phyloP scores from a whole-genome alignment of 2,329 filamentous ascomycete genomes.

The Calonectria ilicicola region DNA sequence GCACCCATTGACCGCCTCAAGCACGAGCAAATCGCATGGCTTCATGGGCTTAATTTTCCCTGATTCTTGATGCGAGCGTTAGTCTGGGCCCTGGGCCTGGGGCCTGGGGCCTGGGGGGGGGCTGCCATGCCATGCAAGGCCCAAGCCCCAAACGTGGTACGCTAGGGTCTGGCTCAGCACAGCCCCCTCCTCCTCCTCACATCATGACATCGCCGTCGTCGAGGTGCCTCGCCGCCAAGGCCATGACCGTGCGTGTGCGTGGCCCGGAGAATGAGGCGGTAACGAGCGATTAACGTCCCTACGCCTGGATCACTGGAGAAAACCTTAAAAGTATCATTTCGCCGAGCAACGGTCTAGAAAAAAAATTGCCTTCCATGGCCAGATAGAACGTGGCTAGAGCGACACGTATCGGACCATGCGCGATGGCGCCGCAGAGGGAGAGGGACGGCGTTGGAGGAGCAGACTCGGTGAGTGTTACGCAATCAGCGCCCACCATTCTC shows the following conservation, averaged over 20 bases:
- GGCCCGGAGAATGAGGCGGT: background rate
- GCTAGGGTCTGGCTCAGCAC: background rate
- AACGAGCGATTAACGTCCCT: background rate
- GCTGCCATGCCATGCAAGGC: background rate
- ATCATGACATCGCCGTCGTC: background rate
- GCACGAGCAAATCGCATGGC: background rate
- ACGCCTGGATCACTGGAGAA: background rate
- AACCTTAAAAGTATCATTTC: background rate
- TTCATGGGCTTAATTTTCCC: background rate
- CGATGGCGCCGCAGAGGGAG: background rate
- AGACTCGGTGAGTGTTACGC: background rate
- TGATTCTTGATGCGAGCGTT: background rate
- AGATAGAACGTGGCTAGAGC: background rate
- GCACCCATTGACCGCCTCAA: background rate
- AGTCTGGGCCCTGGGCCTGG: too few species aligned
- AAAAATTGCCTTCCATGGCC: too few species aligned
- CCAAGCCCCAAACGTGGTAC: conserved; percentile 1
- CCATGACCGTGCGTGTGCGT: background rate
- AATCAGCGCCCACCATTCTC: background rate
- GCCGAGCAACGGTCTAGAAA: background rate
- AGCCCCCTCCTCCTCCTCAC: background rate
- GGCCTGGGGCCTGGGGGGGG: too few species aligned
- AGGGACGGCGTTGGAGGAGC: background rate
- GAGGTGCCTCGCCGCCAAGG: background rate
- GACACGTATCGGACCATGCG: background rate